A percentile compares a stretch with the other conserved stretches of the same genome.
Evolutionary conservation across 441 rosid species (phyloP).

Genomic region (Gossypium trilobum): DNA sequence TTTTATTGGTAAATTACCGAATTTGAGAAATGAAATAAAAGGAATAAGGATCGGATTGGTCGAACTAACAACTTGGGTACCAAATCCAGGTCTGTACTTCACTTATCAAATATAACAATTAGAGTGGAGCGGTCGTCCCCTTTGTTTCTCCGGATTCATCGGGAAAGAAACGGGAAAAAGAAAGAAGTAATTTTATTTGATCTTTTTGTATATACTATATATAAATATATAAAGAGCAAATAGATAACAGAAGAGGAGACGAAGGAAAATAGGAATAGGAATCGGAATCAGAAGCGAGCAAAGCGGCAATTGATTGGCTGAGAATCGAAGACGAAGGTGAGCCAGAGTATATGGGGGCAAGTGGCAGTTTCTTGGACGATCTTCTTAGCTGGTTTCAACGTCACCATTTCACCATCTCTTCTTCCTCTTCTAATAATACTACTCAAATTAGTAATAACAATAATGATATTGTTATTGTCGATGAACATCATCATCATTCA

Average conservation of each 20-base stretch:
- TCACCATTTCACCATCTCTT: slow-evolving; percentile 26
- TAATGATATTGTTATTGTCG: not conserved
- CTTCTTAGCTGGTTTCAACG: slow-evolving; percentile 92
- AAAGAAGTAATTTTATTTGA: not conserved
- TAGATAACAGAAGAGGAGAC: not conserved
- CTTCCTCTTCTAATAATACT: slow-evolving; percentile 9
- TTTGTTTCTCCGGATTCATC: not conserved
- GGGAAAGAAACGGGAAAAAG: not conserved
- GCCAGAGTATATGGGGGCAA: slow-evolving; percentile 46
- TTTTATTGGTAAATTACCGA: no score
- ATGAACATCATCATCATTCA: not conserved
- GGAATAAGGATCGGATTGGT: not conserved
- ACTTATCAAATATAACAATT: not conserved
- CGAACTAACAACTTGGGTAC: not conserved
- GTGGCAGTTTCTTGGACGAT: slow-evolving; percentile 67
- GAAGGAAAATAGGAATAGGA: not conserved
- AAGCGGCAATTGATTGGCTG: slow-evolving; percentile 33
- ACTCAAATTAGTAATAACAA: not conserved
- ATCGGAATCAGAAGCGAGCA: slow-evolving; percentile 28
- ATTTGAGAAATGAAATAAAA: not conserved
- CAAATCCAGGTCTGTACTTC: not conserved
- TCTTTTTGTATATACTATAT: not conserved
- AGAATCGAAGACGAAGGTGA: slow-evolving; percentile 6
- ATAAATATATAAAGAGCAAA: not conserved
- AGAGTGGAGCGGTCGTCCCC: not conserved